phyloP scores from a whole-genome alignment of 768 basidiomycete genomes.

The Fistulinella prunicolor region DNA sequence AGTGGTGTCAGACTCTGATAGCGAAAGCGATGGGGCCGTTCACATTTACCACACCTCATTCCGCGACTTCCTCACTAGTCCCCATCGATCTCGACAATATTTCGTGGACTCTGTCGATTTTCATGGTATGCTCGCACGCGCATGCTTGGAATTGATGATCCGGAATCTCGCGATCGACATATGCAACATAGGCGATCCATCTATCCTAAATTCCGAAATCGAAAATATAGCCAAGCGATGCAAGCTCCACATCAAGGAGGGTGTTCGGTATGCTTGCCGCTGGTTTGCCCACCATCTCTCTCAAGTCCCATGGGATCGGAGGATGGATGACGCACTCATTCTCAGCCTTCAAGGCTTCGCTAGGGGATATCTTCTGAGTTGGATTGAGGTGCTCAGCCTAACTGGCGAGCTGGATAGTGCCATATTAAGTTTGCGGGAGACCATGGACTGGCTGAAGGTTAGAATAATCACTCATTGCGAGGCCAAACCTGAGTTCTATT shows the following conservation, averaged over 20 bases:
- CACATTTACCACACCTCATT: conserved; percentile 22
- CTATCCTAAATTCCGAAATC: conserved; percentile 11
- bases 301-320: conserved; percentile 5
- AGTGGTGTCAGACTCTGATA: conserved; percentile 5
- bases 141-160: conserved; percentile 17
- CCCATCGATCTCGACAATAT: conserved; percentile 14
- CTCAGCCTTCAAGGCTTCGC: conserved; percentile 10
- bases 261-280: conserved; percentile 19
- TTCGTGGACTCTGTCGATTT: conserved; percentile 11
- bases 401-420: conserved; percentile 16
- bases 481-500: background rate
- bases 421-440: conserved; percentile 11
- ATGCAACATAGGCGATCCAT: conserved; percentile 12
- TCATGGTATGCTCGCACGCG: conserved; percentile 11
- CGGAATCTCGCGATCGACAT: conserved; percentile 14
- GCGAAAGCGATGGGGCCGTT: conserved; percentile 8
- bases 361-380: conserved; percentile 9
- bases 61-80: conserved; percentile 18
- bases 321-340: conserved; percentile 5
- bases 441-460: conserved; percentile 15
- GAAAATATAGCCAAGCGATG: conserved; percentile 11
- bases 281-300: conserved; percentile 19
- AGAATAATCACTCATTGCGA: background rate
- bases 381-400: conserved; percentile 21
- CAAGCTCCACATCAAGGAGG: conserved; percentile 12